A percentile compares a stretch with the other conserved stretches of the same genome.
Conservation (phyloP, 1,284 basidiomycete species). For the Ceratobasidium sp. region DNA sequence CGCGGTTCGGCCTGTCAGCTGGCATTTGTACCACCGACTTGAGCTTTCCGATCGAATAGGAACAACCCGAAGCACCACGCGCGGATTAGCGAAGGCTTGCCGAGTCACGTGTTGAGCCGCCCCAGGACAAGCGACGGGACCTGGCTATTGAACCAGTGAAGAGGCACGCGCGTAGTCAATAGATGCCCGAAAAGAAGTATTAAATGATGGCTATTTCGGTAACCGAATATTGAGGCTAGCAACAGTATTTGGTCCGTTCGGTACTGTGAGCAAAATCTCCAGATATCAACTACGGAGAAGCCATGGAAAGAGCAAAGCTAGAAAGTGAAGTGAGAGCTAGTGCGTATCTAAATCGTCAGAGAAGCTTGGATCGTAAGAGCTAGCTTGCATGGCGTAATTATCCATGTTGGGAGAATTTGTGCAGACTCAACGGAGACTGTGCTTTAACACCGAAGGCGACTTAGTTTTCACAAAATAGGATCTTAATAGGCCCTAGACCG, state of each 20-base stretch:
- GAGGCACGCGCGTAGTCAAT: not conserved
- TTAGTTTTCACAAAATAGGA: no score
- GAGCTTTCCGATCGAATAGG: slow-evolving; percentile 6
- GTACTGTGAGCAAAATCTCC: no score
- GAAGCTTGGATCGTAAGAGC: no score
- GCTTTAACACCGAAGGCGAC: no score
- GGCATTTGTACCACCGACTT: slow-evolving; percentile 8
- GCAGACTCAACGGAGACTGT: no score
- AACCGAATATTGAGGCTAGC: not conserved
- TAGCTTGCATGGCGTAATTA: no score
- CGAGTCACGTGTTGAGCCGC: slow-evolving; percentile 6
- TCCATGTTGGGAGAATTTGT: no score
- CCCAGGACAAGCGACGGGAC: not conserved
- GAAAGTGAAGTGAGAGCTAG: no score
- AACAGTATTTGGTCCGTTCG: not conserved
- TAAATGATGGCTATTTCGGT: not conserved
- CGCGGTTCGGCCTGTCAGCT: not conserved
- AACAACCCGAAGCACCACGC: not conserved
- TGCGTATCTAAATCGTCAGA: no score
- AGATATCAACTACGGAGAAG: no score
- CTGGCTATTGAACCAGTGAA: not conserved
- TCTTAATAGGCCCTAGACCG: no score
- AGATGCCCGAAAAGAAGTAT: not conserved
- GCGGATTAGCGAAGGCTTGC: slow-evolving; percentile 10
- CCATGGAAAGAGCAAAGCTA: no score